phyloP scores from a whole-genome alignment of 2,329 filamentous ascomycete genomes.

The Neospermospora avenae region DNA sequence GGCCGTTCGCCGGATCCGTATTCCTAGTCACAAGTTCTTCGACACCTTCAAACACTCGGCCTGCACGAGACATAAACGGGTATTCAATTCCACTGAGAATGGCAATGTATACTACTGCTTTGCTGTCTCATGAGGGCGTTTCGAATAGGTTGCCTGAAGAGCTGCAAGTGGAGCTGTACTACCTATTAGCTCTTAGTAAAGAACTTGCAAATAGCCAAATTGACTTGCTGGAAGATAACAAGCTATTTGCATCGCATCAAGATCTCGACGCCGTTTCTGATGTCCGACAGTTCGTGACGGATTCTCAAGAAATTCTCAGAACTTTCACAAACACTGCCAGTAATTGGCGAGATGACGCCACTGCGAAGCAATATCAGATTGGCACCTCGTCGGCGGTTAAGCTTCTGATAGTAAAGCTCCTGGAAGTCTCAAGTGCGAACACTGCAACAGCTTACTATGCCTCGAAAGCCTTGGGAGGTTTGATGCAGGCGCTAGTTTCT shows the following conservation, averaged over 20 bases:
- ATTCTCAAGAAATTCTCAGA: constrained; percentile 9
- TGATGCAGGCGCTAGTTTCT: constrained; percentile 48
- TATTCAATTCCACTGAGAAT: constrained; percentile 73
- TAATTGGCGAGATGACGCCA: constrained; percentile 38
- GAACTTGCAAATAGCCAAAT: constrained; percentile 53
- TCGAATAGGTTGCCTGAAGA: constrained; percentile 40
- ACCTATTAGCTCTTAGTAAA: constrained; percentile 48
- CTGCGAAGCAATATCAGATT: constrained; percentile 18
- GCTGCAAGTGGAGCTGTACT: constrained; percentile 49
- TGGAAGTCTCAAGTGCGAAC: constrained; percentile 42
- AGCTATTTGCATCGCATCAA: constrained; percentile 45
- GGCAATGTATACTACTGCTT: constrained; percentile 62
- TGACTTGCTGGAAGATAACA: constrained; percentile 42
- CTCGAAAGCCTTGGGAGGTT: constrained; percentile 48
- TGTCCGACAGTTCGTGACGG: constrained; percentile 20
- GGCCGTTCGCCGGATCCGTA: constrained; percentile 65
- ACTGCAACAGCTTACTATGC: constrained; percentile 49
- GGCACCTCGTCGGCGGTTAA: constrained; percentile 40
- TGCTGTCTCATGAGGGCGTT: constrained; percentile 40
- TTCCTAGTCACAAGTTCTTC: constrained; percentile 51
- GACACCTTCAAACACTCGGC: constrained; percentile 13
- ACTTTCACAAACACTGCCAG: constrained; percentile 39
- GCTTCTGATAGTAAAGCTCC: constrained; percentile 43
- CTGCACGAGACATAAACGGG: constrained; percentile 61
- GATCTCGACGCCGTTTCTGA: constrained; percentile 33